A percentile compares a stretch with the other conserved stretches of the same genome.
These are phyloP conservation scores for Erigeron canadensis DNA, from an alignment of 129 eudicot species.

Conservation along the genomic window DNA sequence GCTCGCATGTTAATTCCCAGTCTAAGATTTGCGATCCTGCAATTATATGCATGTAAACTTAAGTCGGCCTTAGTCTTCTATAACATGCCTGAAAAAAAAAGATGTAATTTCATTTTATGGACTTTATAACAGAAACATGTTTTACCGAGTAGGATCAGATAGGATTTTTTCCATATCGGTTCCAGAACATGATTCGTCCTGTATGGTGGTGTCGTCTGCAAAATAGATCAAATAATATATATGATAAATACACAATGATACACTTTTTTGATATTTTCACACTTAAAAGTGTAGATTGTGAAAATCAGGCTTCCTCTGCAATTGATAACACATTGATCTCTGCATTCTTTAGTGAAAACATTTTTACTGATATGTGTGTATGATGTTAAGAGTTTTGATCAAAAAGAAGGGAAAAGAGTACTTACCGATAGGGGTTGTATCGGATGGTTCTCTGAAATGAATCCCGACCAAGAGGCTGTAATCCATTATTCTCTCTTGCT, in stretches of 20 bases:
- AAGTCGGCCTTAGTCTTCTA: not conserved
- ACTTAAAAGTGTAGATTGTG: not conserved
- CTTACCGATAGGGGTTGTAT: constrained; percentile 36
- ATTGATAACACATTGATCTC: not conserved
- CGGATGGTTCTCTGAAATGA: constrained; percentile 72
- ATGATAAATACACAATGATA: too few species aligned
- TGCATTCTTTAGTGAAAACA: not conserved
- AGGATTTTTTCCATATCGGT: constrained; percentile 56
- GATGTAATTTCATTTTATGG: not conserved
- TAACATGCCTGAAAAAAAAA: not conserved
- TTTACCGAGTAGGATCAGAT: constrained; percentile 76
- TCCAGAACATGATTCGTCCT: constrained; percentile 48
- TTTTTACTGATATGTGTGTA: too few species aligned
- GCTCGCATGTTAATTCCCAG: constrained; percentile 91
- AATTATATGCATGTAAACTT: not conserved
- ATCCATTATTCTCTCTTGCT: constrained; percentile 95
- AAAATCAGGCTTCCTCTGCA: not conserved
- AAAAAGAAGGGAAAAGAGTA: constrained; percentile 10
- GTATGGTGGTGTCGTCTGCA: constrained; percentile 43
- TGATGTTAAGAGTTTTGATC: too few species aligned
- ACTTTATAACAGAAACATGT: not conserved
- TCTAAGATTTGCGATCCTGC: constrained; percentile 40
- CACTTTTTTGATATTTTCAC: not conserved
- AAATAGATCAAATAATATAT: constrained; percentile 8
- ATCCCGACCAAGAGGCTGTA: constrained; percentile 91